Conservation (phyloP, 495 filamentous ascomycete species). For the Oleoguttula mirabilis region DNA sequence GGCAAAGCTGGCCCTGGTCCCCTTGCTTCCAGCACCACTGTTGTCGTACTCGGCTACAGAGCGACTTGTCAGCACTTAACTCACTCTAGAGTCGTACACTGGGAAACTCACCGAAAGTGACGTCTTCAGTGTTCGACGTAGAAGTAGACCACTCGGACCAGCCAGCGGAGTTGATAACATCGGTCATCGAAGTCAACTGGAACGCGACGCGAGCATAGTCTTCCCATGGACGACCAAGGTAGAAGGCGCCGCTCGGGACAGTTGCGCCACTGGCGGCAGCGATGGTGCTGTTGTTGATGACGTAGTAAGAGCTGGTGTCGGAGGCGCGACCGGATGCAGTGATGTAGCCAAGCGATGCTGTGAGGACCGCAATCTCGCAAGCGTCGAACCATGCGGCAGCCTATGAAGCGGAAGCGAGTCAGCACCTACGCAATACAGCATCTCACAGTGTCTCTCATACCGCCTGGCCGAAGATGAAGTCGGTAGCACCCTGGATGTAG, state of each 20-base stretch:
- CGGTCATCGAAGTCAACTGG: slow-evolving; percentile 43
- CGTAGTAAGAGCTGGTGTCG: slow-evolving; percentile 44
- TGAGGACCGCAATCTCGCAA: slow-evolving; percentile 43
- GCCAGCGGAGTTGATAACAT: slow-evolving; percentile 47
- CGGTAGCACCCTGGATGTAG: slow-evolving; percentile 48
- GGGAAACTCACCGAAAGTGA: slow-evolving; percentile 47
- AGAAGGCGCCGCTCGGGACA: slow-evolving; percentile 41
- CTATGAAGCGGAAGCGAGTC: too few relatives aligned
- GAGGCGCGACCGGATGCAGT: slow-evolving; percentile 47
- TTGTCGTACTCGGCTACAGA: too few relatives aligned
- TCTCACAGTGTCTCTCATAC: too few relatives aligned
- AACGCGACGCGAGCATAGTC: slow-evolving; percentile 50
- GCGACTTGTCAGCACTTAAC: too few relatives aligned
- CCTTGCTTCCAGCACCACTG: slow-evolving; percentile 43
- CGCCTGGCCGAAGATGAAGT: slow-evolving; percentile 56
- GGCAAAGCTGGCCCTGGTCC: slow-evolving; percentile 46
- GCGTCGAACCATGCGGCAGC: slow-evolving; percentile 50
- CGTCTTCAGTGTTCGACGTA: slow-evolving; percentile 38
- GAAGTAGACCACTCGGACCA: slow-evolving; percentile 47
- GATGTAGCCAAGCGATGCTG: slow-evolving; percentile 33
- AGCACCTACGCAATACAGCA: too few relatives aligned
- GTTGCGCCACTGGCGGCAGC: slow-evolving; percentile 33
- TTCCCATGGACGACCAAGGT: slow-evolving; percentile 56
- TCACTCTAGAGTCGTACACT: too few relatives aligned
- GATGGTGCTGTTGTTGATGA: slow-evolving; percentile 47